These are phyloP conservation scores for Cladosporium sp. DNA, from an alignment of 2,329 filamentous ascomycete genomes.

Conservation along the genomic window DNA sequence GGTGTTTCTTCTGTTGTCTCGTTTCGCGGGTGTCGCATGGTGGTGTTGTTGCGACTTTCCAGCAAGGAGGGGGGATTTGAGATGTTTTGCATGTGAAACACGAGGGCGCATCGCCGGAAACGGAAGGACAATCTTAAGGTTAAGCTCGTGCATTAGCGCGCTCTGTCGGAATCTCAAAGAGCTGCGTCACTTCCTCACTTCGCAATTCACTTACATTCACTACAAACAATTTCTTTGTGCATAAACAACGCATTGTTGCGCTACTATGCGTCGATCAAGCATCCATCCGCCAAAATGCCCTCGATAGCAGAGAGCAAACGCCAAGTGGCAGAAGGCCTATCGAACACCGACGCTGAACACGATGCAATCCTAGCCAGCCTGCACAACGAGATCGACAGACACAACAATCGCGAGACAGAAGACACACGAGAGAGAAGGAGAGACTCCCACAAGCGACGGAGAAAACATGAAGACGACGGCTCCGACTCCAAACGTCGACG, in stretches of 20 bases:
- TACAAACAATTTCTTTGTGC: too few species aligned
- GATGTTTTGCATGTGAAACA: not conserved
- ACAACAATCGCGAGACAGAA: constrained; percentile 21
- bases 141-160: not conserved
- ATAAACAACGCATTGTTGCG: too few species aligned
- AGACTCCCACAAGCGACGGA: constrained; percentile 2
- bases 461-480: constrained; percentile 13
- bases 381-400: constrained; percentile 30
- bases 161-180: not conserved
- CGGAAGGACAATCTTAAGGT: constrained; percentile 11
- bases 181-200: constrained; percentile 4
- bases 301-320: constrained; percentile 30
- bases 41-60: not conserved
- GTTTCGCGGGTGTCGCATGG: not conserved
- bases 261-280: not conserved
- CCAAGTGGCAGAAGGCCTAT: constrained; percentile 25
- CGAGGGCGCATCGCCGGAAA: too few species aligned
- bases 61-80: too few species aligned
- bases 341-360: constrained; percentile 24
- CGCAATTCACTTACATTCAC: not conserved
- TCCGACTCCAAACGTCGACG: constrained; percentile 3
- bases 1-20: not conserved
- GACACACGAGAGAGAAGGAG: constrained; percentile 13
- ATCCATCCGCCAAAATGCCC: constrained; percentile 21
- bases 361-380: constrained; percentile 28